A percentile compares a stretch with the other conserved stretches of the same genome.
Conservation (phyloP, 2,329 filamentous ascomycete species). For the Alternaria metachromatica region DNA sequence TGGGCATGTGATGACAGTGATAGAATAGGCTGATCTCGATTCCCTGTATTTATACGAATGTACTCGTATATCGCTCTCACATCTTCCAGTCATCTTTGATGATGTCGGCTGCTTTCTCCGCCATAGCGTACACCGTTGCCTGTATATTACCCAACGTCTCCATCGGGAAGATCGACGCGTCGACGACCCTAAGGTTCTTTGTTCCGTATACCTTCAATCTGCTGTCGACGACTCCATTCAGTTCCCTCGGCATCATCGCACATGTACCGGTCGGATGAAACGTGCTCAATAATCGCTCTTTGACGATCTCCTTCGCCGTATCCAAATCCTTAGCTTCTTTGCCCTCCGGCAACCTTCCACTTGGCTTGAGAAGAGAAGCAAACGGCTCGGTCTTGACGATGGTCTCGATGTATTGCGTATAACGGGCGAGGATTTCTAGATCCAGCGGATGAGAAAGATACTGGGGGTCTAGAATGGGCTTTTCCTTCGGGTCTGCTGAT, state of each 20-base stretch:
- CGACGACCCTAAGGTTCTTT: not conserved
- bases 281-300: not conserved
- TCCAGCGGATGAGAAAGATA: not conserved
- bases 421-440: not conserved
- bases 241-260: not conserved
- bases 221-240: not conserved
- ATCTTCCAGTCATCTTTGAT: not conserved
- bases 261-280: not conserved
- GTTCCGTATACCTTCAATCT: not conserved
- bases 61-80: not conserved
- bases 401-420: not conserved
- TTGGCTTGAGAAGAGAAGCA: not conserved
- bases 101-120: constrained; percentile 1
- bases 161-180: constrained; percentile 1
- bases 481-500: not conserved
- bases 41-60: not conserved
- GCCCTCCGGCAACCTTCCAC: not conserved
- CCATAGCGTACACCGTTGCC: not conserved
- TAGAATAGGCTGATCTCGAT: not conserved
- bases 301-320: not conserved
- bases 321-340: not conserved
- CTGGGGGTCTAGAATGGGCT: not conserved
- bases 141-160: not conserved
- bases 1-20: not conserved
- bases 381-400: not conserved